Base-by-base conservation (phyloP, 805 yeast genomes). In the Candida caryicola region DNA sequence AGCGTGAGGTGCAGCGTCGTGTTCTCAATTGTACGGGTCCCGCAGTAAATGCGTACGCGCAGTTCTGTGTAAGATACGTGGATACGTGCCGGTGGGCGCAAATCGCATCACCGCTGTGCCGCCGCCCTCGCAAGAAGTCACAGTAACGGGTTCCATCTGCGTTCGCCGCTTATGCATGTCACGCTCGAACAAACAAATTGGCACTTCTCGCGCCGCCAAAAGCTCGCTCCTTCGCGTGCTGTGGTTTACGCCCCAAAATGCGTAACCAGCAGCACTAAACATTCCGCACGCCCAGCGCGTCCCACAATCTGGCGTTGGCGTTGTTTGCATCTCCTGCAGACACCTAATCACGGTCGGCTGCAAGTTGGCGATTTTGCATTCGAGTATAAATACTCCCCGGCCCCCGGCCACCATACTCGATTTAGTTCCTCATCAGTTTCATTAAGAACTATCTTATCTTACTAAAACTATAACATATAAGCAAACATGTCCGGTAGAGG, bases 401-500 rank as follows among this genome's bases (percentile, higher is more conserved):
- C 19, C 27, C 40, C 26, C 17, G 15, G 6, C 16, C 10, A 21
- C 25, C 25, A 21, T 7, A 21, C 31, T 19, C 13, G 4, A 2
- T 19, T 27, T 9, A 14, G 21, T 33, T 30, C 23, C 18, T 19
- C 17, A 33, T 31, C 31, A 36, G 28, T 36, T 21, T 30, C 18
- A 27, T 12, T 27, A 27, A 13, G 29, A 27, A 27, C 23, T 28
- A 26, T 46, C 44, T 15, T 28, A 31, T 40, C 46, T 19, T 19
- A 15, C 15, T 31, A 25, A 37, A 32, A 17, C 19, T 12, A 34
- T 25, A n/a, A 33, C 16, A 31, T 21, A 36, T 34, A 27, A 32
- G 31, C 17, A 37, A 41, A 36, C 19, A 89, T 89, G 96, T 88
- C 96, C 69, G 96, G 98, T 72, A 90, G 97, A 82, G 99, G 99